Evolutionary conservation across 1,284 basidiomycete species (phyloP).

Genomic region (Rhodotorula sp.): DNA sequence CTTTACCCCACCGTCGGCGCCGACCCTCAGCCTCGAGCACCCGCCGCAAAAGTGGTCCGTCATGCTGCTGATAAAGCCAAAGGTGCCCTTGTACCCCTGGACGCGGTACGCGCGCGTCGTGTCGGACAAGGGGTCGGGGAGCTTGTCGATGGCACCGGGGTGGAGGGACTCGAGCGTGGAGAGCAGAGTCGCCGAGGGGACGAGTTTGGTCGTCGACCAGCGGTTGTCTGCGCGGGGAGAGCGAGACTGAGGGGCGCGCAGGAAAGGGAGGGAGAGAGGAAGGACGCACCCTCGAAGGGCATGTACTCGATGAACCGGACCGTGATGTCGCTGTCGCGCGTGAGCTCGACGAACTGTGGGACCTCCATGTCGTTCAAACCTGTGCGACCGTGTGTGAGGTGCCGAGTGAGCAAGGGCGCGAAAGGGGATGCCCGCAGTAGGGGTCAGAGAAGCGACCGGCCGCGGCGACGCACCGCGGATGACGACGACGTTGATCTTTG

Average conservation of each 20-base stretch:
- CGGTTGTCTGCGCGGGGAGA: conserved; percentile 64
- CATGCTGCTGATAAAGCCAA: conserved; percentile 90
- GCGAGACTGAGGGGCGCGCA: too few relatives aligned
- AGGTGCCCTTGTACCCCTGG: conserved; percentile 68
- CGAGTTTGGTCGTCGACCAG: conserved; percentile 79
- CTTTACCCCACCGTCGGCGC: conserved; percentile 87
- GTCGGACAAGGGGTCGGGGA: conserved; percentile 66
- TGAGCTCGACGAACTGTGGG: conserved; percentile 74
- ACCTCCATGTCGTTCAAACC: conserved; percentile 78
- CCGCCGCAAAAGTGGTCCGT: conserved; percentile 86
- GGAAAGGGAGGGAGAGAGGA: neutral
- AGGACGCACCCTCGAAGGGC: conserved; percentile 74
- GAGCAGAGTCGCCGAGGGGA: conserved; percentile 65
- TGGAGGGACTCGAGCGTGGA: conserved; percentile 12
- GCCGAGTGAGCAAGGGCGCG: conserved; percentile 43
- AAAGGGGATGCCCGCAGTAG: neutral
- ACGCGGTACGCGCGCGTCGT: conserved; percentile 78
- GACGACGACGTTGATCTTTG: conserved; percentile 82
- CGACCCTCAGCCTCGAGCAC: conserved; percentile 79
- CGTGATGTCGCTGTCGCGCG: conserved; percentile 63
- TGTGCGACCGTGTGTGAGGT: conserved; percentile 66
- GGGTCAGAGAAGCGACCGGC: neutral
- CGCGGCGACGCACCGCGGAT: conserved; percentile 63
- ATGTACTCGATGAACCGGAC: conserved; percentile 90
- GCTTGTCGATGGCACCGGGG: conserved; percentile 51